Percentiles rank a stretch among this genome's conserved stretches.
These are phyloP conservation scores for Nemania sp. DNA, from an alignment of 2,329 filamentous ascomycete species.

Conservation along the genomic window DNA sequence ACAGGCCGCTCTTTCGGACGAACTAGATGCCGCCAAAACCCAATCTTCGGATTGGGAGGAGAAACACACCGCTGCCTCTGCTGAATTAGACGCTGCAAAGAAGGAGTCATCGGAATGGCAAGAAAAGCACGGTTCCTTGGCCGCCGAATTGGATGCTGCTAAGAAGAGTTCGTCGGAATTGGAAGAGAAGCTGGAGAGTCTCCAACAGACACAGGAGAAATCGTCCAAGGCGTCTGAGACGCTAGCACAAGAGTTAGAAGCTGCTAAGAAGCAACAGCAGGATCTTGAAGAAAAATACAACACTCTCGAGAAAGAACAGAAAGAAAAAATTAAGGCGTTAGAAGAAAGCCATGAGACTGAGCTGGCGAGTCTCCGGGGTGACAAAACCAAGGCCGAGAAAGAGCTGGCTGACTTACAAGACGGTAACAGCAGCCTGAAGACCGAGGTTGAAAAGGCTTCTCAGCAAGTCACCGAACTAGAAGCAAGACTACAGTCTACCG, in stretches of 20 bases:
- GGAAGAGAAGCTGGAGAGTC: conserved; percentile 29
- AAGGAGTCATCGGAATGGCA: conserved; percentile 30
- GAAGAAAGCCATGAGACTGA: conserved; percentile 28
- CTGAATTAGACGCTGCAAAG: conserved; percentile 34
- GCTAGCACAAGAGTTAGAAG: conserved; percentile 34
- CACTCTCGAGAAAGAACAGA: conserved; percentile 26
- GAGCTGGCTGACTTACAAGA: conserved; percentile 36
- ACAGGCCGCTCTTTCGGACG: conserved; percentile 25
- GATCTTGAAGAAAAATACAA: conserved; percentile 26
- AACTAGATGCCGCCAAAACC: conserved; percentile 33
- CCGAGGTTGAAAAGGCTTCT: conserved; percentile 33
- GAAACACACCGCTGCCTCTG: conserved; percentile 19
- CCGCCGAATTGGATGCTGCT: conserved; percentile 31
- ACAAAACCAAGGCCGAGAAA: conserved; percentile 33
- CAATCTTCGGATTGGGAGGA: conserved; percentile 32
- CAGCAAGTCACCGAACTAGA: conserved; percentile 29
- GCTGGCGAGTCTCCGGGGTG: conserved; percentile 24
- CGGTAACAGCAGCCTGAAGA: conserved; percentile 29
- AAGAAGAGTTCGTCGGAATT: conserved; percentile 32
- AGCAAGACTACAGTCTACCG: conserved; percentile 27
- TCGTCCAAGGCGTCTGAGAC: conserved; percentile 36
- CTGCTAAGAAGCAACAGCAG: conserved; percentile 38
- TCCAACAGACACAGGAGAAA: conserved; percentile 28
- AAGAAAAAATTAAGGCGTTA: conserved; percentile 30
- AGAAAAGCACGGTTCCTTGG: conserved; percentile 25